Base-by-base conservation (phyloP, 495 filamentous ascomycete genomes). In the Echria macrotheca region DNA sequence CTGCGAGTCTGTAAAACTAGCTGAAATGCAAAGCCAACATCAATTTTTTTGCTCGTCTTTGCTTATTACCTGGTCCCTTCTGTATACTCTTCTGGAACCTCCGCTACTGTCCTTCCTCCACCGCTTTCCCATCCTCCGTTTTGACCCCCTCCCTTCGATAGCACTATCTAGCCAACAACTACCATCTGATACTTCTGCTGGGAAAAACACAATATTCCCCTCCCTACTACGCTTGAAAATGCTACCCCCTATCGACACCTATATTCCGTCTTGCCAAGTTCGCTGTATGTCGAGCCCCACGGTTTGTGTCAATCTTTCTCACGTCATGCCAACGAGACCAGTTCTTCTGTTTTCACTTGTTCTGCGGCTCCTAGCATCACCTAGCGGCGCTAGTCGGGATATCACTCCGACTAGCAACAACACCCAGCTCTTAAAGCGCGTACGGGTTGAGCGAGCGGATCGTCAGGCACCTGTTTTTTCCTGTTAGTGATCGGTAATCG, bases 391-490 rank as follows among this genome's bases (percentile, higher is more conserved):
- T 26, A 12, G 23, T 23, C 7, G 2, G 11, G n/a, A n/a, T n/a
- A n/a, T n/a, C n/a, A n/a, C n/a, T n/a, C n/a, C n/a, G n/a, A n/a
- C n/a, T n/a, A n/a, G n/a, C n/a, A n/a, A n/a, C n/a, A n/a, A n/a
- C n/a, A n/a, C n/a, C n/a, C n/a, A n/a, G n/a, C n/a, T n/a, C n/a
- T 73, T 68, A 98, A 50, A 98, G 78, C 55, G 93, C 93, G 64
- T 88, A 98, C 25, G 93, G 93, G 74, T 98, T 98, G 56, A 98
- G 76, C 22, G 93, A 96, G 44, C 93, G 89, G 63, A 98, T 96
- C 5, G 93, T 98, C 63, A 98, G 73, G 76, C 93, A 98, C 44
- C 91, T 97, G 53, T 11, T 54, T 33, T 25, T 33, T 15, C 48
- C 45, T 47, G 51, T 76, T 72, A 71, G 81, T 65, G 41, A 48